These are phyloP conservation scores for Astragalus glycyphyllos DNA, from an alignment of 306 rosid species.

Conservation along the genomic window DNA sequence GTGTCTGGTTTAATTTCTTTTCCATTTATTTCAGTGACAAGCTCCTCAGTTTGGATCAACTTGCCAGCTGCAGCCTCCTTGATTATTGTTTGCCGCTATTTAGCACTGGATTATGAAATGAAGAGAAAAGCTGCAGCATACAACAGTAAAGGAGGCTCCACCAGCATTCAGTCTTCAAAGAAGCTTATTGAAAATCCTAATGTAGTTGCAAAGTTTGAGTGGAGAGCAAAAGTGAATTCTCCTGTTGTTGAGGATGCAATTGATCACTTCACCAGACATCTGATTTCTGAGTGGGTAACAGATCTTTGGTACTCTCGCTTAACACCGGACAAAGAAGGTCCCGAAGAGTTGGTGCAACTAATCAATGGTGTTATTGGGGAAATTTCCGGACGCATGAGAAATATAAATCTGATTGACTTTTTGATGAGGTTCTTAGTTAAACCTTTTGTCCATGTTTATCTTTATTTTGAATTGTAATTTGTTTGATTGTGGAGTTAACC, in stretches of 20 bases:
- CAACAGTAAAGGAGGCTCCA: slow-evolving; percentile 66
- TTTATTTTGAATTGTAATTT: slow-evolving; percentile 28
- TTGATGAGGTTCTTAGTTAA: slow-evolving; percentile 73
- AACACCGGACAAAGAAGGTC: slow-evolving; percentile 94
- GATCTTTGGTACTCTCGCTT: slow-evolving; percentile 91
- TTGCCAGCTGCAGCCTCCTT: slow-evolving; percentile 91
- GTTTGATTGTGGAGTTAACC: slow-evolving; percentile 50
- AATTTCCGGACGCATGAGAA: slow-evolving; percentile 84
- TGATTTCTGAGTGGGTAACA: slow-evolving; percentile 93
- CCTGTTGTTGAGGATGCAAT: slow-evolving; percentile 92
- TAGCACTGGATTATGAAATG: slow-evolving; percentile 86
- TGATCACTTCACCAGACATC: slow-evolving; percentile 78
- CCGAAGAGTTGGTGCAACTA: slow-evolving; percentile 81
- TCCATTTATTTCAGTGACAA: slow-evolving; percentile 80
- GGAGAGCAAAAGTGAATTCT: slow-evolving; percentile 94
- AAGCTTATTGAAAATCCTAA: slow-evolving; percentile 61
- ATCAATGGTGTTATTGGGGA: slow-evolving; percentile 84
- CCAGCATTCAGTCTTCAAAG: slow-evolving; percentile 54
- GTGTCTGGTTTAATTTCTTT: slow-evolving; percentile 44
- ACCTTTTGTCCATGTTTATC: slow-evolving; percentile 28
- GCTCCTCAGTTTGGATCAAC: slow-evolving; percentile 97
- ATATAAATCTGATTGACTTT: slow-evolving; percentile 90
- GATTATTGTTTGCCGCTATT: slow-evolving; percentile 73
- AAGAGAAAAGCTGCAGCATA: slow-evolving; percentile 85
- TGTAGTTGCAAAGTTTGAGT: slow-evolving; percentile 65